phyloP scores from a whole-genome alignment of 2,329 filamentous ascomycete species.

The Paraphoma sp. region DNA sequence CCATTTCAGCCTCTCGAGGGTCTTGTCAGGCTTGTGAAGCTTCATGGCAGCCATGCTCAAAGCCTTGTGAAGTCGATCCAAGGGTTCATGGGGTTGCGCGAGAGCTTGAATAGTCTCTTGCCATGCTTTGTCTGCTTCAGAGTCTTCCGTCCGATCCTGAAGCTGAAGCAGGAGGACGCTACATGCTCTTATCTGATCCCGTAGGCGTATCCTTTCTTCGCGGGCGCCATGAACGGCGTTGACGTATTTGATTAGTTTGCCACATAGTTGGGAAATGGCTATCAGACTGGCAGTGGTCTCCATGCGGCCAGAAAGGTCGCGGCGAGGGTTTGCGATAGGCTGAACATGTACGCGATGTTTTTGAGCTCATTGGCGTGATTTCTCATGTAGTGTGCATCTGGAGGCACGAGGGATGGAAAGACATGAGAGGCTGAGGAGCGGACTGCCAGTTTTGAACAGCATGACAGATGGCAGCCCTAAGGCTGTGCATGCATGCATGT shows the following conservation, averaged over 20 bases:
- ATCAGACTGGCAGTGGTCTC: slow-evolving; percentile 27
- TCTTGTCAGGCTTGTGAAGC: background rate
- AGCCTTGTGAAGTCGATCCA: slow-evolving; percentile 1
- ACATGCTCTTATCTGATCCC: slow-evolving; percentile 8
- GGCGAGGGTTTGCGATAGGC: too few relatives aligned
- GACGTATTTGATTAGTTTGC: slow-evolving; percentile 24
- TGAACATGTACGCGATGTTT: too few relatives aligned
- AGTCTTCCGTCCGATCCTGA: slow-evolving; percentile 9
- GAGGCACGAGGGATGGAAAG: too few relatives aligned
- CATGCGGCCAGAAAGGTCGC: background rate
- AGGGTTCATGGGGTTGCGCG: background rate
- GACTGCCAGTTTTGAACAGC: too few relatives aligned
- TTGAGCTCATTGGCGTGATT: too few relatives aligned
- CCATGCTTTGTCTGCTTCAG: slow-evolving; percentile 5
- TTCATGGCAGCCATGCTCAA: background rate
- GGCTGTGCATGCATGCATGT: too few relatives aligned
- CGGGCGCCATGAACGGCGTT: slow-evolving; percentile 22
- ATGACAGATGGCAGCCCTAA: too few relatives aligned
- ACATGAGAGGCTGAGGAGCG: too few relatives aligned
- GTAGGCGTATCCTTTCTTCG: slow-evolving; percentile 22
- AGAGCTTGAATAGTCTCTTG: background rate
- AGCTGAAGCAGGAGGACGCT: slow-evolving; percentile 3
- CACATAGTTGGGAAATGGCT: slow-evolving; percentile 24
- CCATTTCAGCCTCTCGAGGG: slow-evolving; percentile 17
- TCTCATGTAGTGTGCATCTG: too few relatives aligned